These are phyloP conservation scores for Myxozyma geophila DNA, from an alignment of 805 yeast genomes.

Conservation along the genomic window DNA sequence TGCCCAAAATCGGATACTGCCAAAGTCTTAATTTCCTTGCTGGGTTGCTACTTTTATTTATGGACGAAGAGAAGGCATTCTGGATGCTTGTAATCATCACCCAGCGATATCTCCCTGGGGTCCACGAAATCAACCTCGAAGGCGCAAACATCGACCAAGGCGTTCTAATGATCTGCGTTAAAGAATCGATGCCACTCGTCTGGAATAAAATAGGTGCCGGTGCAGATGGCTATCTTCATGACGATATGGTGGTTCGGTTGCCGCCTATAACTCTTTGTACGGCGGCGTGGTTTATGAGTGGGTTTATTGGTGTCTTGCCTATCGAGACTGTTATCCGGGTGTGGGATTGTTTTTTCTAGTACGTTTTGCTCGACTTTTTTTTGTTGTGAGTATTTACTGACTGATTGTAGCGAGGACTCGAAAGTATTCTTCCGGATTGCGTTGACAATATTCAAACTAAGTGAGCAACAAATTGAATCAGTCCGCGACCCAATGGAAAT, in stretches of 20 bases:
- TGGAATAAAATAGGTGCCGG: constrained; percentile 62
- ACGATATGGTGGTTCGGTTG: constrained; percentile 63
- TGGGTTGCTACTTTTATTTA: constrained; percentile 78
- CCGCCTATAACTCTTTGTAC: constrained; percentile 94
- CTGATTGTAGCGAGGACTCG: constrained; percentile 64
- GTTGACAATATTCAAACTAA: constrained; percentile 73
- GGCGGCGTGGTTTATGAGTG: constrained; percentile 97
- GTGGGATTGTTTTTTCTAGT: constrained; percentile 91
- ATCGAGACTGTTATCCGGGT: constrained; percentile 84
- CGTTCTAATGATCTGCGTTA: constrained; percentile 81
- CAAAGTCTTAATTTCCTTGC: constrained; percentile 93
- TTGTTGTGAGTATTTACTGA: neutral
- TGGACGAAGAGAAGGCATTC: constrained; percentile 88
- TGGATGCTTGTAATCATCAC: constrained; percentile 96
- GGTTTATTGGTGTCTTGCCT: constrained; percentile 89
- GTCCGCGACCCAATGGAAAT: constrained; percentile 59
- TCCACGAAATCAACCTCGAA: constrained; percentile 85
- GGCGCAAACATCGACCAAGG: constrained; percentile 97
- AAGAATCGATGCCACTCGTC: constrained; percentile 79
- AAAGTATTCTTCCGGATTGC: constrained; percentile 83
- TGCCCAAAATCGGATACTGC: constrained; percentile 92
- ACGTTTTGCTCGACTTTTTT: neutral
- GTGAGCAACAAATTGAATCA: constrained; percentile 65
- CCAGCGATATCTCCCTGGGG: constrained; percentile 82
- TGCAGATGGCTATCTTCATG: constrained; percentile 50